These are phyloP conservation scores for Aspergillus floridensis DNA, from an alignment of 2,329 filamentous ascomycete species.

Conservation along the genomic window DNA sequence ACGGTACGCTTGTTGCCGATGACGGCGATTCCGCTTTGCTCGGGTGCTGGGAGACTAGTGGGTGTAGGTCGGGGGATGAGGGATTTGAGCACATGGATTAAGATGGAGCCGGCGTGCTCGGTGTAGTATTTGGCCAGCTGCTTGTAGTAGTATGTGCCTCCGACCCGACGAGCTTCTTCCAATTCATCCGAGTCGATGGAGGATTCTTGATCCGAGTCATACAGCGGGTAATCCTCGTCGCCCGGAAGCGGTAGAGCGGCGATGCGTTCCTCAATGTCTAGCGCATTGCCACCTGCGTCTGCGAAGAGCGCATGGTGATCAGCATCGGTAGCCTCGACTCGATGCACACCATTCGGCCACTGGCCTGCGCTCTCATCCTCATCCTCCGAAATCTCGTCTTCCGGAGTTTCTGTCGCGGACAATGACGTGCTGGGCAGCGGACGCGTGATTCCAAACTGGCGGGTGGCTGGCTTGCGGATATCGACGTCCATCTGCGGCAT, in stretches of 20 bases:
- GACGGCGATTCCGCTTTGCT: conserved; percentile 38
- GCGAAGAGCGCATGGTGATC: conserved; percentile 51
- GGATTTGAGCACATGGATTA: conserved; percentile 47
- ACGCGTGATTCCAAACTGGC: conserved; percentile 86
- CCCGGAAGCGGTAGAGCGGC: conserved; percentile 56
- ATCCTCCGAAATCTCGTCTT: conserved; percentile 68
- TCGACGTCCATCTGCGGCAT: conserved; percentile 98
- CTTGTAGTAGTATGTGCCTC: conserved; percentile 72
- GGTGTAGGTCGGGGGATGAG: conserved; percentile 52
- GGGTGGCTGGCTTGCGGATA: conserved; percentile 86
- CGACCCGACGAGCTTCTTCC: conserved; percentile 72
- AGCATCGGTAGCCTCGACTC: conserved; percentile 42
- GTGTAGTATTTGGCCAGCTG: conserved; percentile 56
- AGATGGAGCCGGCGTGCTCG: conserved; percentile 46
- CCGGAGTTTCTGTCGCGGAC: conserved; percentile 72
- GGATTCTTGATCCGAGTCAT: conserved; percentile 86
- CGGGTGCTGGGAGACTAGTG: conserved; percentile 39
- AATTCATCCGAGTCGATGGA: conserved; percentile 67
- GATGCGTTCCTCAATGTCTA: conserved; percentile 84
- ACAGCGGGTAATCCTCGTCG: conserved; percentile 76
- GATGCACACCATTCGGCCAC: background rate
- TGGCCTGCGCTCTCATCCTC: conserved; percentile 45
- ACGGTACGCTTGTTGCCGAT: conserved; percentile 46
- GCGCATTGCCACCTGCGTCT: conserved; percentile 45
- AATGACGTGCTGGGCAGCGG: conserved; percentile 71